These are phyloP conservation scores for Raffaelea ambrosiae DNA, from an alignment of 2,329 filamentous ascomycete species.

Conservation along the genomic window DNA sequence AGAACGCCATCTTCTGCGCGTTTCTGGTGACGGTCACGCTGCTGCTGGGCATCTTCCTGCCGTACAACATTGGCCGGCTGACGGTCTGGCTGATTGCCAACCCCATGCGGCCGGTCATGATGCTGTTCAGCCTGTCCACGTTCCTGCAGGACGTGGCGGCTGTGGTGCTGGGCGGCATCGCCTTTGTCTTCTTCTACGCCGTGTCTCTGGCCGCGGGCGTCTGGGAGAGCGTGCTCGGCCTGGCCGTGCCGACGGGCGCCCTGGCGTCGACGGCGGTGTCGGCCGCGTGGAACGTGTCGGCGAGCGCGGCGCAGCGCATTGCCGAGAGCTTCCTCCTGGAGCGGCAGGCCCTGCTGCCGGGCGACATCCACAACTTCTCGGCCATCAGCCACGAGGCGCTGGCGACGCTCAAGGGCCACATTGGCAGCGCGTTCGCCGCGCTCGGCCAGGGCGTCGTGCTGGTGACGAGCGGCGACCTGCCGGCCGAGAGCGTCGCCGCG, in stretches of 20 bases:
- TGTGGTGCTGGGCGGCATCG: constrained; percentile 51
- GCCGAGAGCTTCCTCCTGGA: constrained; percentile 41
- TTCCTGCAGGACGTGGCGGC: constrained; percentile 68
- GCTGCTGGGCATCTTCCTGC: constrained; percentile 76
- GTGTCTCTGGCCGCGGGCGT: constrained; percentile 31
- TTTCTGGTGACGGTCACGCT: constrained; percentile 84
- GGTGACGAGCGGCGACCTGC: constrained; percentile 35
- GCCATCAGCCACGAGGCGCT: constrained; percentile 66
- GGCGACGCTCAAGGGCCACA: constrained; percentile 46
- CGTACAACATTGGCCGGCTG: constrained; percentile 85
- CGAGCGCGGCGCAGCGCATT: constrained; percentile 36
- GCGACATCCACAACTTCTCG: constrained; percentile 69
- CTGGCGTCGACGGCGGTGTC: constrained; percentile 10
- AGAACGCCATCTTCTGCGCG: constrained; percentile 91
- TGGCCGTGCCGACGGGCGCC: constrained; percentile 1
- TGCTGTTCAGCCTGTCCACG: constrained; percentile 67
- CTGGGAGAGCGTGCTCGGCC: constrained; percentile 24
- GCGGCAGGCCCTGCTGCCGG: constrained; percentile 38
- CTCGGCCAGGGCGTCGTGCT: constrained; percentile 32
- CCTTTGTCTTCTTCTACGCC: constrained; percentile 24
- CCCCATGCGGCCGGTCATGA: constrained; percentile 65
- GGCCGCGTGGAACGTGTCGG: constrained; percentile 32
- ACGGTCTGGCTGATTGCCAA: constrained; percentile 72
- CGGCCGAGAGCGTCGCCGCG: constrained; percentile 17
- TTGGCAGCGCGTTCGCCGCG: constrained; percentile 31